Evolutionary conservation across 306 rosid species (phyloP), one percentile per base, ranked within the genome.

Genomic region (Malus sylvestris): DNA sequence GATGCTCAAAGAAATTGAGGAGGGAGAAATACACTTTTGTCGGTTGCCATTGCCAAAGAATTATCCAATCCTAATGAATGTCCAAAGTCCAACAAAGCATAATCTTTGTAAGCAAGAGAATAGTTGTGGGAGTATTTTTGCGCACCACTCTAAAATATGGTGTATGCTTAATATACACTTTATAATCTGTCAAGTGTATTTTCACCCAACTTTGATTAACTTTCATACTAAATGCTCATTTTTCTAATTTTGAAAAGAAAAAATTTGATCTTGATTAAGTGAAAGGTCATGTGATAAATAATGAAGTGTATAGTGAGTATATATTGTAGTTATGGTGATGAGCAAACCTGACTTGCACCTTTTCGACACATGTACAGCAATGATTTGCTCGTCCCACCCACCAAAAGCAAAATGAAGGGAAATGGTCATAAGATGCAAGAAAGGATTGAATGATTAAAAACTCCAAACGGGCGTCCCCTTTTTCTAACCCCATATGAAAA

Each of bases 361-460:
- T 61, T 35, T 51, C 40, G 68, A 73, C 87, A 73, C 16, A 74
- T 76, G 82, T 73, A 46, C 42, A 1, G 10, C 13, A 55, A 70
- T 74, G 58, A 77, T 67, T 67, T 74, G 74, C 46, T 49, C 3
- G 0, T 23, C 62, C 64, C 65, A 18, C 78, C 53, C 19, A 20
- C 20, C 60, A 14, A 62, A 5, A 42, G 15, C 29, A 67, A 13
- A 42, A 9, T 8, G 23, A 20, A 55, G 11, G 20, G 12, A 20
- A 55, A 20, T 9, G 13, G 6, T 19, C 23, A 57, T 1, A 58
- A 4, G n/a, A 58, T 58, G 63, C 63, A 58, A 22, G 14, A 22
- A 19, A 19, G 19, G n/a, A 53, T 57, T 58, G 73, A 80, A 83
- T 83, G 88, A 87, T 80, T 45, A 83, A 70, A 79, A 58, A 77